These are phyloP conservation scores for Talaromyces sp. DNA, from an alignment of 2,329 filamentous ascomycete genomes.

Conservation along the genomic window DNA sequence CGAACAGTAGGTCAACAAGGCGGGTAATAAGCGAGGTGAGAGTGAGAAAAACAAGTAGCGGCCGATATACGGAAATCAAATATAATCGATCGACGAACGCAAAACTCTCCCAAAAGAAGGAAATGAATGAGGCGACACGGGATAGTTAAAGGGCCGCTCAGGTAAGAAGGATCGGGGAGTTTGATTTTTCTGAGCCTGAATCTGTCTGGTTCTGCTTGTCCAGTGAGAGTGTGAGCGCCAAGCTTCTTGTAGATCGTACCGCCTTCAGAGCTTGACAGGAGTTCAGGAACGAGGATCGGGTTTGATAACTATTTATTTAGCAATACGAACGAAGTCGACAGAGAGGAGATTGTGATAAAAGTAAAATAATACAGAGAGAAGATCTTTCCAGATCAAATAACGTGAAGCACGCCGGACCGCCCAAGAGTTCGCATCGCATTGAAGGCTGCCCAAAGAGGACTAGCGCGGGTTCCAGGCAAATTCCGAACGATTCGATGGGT, in stretches of 20 bases:
- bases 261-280: not conserved
- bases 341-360: not conserved
- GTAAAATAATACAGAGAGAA: not conserved
- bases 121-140: not conserved
- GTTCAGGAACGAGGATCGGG: not conserved
- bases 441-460: slow-evolving; percentile 5
- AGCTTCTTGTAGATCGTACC: slow-evolving; percentile 11
- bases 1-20: not conserved
- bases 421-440: not conserved
- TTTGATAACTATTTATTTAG: not conserved
- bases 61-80: not conserved
- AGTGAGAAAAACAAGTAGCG: not conserved
- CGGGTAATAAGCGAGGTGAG: not conserved
- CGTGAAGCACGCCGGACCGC: slow-evolving; percentile 11
- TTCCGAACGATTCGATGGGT: slow-evolving; percentile 17
- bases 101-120: not conserved
- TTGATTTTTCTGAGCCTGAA: not conserved
- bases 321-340: not conserved
- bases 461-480: slow-evolving; percentile 9
- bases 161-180: not conserved
- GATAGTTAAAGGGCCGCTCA: not conserved
- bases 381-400: not conserved
- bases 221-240: slow-evolving; percentile 2
- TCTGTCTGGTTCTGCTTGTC: not conserved
- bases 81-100: not conserved